Percentiles rank a stretch among this genome's conserved stretches.
phyloP scores from a whole-genome alignment of 2,329 filamentous ascomycete species.

The Neurospora sp. region DNA sequence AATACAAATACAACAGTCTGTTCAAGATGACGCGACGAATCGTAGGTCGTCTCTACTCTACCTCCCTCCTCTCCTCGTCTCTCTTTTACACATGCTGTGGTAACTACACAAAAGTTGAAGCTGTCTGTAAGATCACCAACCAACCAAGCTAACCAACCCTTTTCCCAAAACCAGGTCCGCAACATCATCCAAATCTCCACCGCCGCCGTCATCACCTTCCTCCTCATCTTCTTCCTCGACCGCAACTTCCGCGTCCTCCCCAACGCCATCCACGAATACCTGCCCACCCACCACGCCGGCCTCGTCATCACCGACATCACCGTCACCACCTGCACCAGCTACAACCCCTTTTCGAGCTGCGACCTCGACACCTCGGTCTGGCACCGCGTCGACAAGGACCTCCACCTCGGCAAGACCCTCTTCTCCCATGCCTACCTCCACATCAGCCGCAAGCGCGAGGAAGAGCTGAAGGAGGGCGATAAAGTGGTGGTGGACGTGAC shows the following conservation, averaged over 20 bases:
- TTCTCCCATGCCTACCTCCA: conserved; percentile 70
- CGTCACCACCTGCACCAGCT: conserved; percentile 61
- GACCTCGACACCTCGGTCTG: conserved; percentile 61
- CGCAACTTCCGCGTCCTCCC: conserved; percentile 81
- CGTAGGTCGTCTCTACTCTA: conserved; percentile 4
- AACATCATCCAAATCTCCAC: conserved; percentile 67
- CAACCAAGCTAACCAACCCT: background rate
- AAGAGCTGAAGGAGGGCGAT: conserved; percentile 65
- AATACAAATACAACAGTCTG: background rate
- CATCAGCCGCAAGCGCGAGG: conserved; percentile 74
- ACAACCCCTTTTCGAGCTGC: conserved; percentile 69
- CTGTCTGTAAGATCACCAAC: background rate
- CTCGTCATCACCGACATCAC: conserved; percentile 79
- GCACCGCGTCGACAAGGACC: conserved; percentile 82
- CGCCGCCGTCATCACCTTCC: conserved; percentile 53
- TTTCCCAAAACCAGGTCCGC: conserved; percentile 34
- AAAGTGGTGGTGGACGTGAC: conserved; percentile 71
- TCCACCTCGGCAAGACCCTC: conserved; percentile 69
- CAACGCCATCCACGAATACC: conserved; percentile 72
- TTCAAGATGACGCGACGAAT: conserved; percentile 10
- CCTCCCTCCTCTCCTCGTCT: background rate
- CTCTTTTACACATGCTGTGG: background rate
- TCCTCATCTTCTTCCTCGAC: conserved; percentile 75
- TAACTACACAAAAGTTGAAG: background rate
- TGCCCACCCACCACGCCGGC: conserved; percentile 77